These are phyloP conservation scores for Blastobotrys serpentis DNA, from an alignment of 1,139 yeast genomes.

Conservation along the genomic window DNA sequence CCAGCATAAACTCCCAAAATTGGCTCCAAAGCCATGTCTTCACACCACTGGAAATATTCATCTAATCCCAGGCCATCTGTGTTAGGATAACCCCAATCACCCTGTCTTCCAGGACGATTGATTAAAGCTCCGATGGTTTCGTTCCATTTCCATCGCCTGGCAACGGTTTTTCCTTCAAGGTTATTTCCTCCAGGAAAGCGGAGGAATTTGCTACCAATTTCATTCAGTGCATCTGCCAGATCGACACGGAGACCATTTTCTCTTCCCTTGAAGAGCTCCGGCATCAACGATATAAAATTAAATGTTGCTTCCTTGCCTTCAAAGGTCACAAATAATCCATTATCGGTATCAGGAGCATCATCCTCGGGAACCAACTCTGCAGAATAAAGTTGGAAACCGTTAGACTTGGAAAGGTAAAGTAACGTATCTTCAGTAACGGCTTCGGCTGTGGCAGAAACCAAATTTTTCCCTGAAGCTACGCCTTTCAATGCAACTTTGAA, in stretches of 20 bases:
- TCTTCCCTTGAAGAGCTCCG: conserved; percentile 13
- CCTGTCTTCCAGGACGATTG: conserved; percentile 12
- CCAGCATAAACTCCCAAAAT: conserved; percentile 14
- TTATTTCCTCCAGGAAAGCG: conserved; percentile 17
- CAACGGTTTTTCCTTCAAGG: conserved; percentile 11
- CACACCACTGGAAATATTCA: conserved; percentile 15
- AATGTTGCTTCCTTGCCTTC: conserved; percentile 14
- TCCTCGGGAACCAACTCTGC: conserved; percentile 9
- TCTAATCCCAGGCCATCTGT: conserved; percentile 14
- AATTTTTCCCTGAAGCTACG: conserved; percentile 2
- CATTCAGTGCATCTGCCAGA: conserved; percentile 11
- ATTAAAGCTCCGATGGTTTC: conserved; percentile 13
- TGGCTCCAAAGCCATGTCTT: conserved; percentile 15
- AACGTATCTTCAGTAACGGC: conserved; percentile 7
- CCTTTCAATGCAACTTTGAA: conserved; percentile 13
- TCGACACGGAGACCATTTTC: conserved; percentile 15
- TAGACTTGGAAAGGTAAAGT: conserved; percentile 11
- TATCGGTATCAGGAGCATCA: conserved; percentile 8
- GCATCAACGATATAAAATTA: conserved; percentile 15
- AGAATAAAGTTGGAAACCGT: conserved; percentile 13
- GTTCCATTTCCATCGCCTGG: conserved; percentile 14
- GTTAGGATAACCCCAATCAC: conserved; percentile 14
- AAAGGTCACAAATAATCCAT: conserved; percentile 11
- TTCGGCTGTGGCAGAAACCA: conserved; percentile 11
- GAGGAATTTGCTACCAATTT: conserved; percentile 9